A percentile compares a stretch with the other conserved stretches of the same genome.
Evolutionary conservation across 371 early-diverging fungal species (phyloP).

Genomic region (Mortierella sp.): DNA sequence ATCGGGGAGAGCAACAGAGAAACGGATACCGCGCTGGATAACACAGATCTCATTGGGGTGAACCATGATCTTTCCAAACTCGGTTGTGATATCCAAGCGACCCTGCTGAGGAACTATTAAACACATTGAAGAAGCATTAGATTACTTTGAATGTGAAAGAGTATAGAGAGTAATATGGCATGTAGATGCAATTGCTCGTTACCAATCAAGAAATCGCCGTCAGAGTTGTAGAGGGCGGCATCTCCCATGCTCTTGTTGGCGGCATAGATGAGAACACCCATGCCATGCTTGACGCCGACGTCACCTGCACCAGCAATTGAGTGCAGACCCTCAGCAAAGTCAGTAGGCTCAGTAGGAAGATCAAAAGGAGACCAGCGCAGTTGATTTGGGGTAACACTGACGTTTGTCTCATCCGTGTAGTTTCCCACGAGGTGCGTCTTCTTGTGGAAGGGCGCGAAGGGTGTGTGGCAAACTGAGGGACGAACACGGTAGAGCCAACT

Average conservation of each 20-base stretch:
- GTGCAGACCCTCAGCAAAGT: constrained; percentile 89
- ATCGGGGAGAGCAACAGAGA: constrained; percentile 83
- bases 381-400: constrained; percentile 85
- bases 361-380: constrained; percentile 95
- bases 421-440: constrained; percentile 65
- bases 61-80: constrained; percentile 89
- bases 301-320: constrained; percentile 94
- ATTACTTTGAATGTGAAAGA: neutral
- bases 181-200: neutral
- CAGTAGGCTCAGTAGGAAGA: constrained; percentile 70
- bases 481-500: constrained; percentile 97
- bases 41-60: constrained; percentile 94
- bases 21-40: constrained; percentile 93
- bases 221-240: constrained; percentile 88
- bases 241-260: constrained; percentile 84
- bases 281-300: constrained; percentile 80
- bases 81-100: constrained; percentile 89
- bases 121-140: neutral
- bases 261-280: constrained; percentile 89
- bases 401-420: constrained; percentile 63
- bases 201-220: constrained; percentile 95
- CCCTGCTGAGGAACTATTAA: constrained; percentile 93
- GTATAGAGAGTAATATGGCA: neutral
- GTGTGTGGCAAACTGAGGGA: constrained; percentile 90
- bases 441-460: constrained; percentile 66